A percentile compares a stretch with the other conserved stretches of the same genome.
phyloP scores from a whole-genome alignment of 192 early-diverging fungal genomes.

The Backusella circina region DNA sequence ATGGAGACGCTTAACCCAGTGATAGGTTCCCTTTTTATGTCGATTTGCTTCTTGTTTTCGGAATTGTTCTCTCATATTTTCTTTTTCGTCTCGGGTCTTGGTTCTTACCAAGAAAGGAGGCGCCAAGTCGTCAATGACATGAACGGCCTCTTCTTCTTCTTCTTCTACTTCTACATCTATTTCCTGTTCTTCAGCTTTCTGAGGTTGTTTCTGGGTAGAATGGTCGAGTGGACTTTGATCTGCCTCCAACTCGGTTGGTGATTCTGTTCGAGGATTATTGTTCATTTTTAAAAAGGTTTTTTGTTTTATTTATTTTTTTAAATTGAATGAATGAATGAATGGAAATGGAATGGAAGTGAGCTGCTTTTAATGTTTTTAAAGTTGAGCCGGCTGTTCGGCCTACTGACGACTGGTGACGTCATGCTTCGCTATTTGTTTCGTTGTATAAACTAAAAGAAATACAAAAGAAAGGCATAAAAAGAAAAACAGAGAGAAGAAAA shows the following conservation, averaged over 20 bases:
- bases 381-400: not conserved
- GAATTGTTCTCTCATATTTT: not conserved
- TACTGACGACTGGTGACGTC: not conserved
- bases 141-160: not conserved
- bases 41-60: not conserved
- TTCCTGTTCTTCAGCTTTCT: not conserved
- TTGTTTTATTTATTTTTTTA: not conserved
- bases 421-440: not conserved
- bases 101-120: constrained; percentile 6
- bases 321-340: not conserved
- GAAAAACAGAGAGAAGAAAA: not conserved
- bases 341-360: not conserved
- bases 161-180: too few species aligned
- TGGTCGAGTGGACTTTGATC: not conserved
- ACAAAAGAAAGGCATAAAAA: not conserved
- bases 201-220: not conserved
- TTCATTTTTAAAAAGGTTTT: not conserved
- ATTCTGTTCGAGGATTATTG: not conserved
- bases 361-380: not conserved
- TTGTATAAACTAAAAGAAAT: not conserved
- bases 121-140: not conserved
- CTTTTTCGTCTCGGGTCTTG: constrained; percentile 4
- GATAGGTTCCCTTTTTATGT: not conserved
- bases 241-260: not conserved
- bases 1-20: not conserved